Percentiles rank a stretch among this genome's conserved stretches.
These are phyloP conservation scores for Clarireedia homoeocarpa DNA, from an alignment of 2,329 filamentous ascomycete genomes.

Conservation along the genomic window DNA sequence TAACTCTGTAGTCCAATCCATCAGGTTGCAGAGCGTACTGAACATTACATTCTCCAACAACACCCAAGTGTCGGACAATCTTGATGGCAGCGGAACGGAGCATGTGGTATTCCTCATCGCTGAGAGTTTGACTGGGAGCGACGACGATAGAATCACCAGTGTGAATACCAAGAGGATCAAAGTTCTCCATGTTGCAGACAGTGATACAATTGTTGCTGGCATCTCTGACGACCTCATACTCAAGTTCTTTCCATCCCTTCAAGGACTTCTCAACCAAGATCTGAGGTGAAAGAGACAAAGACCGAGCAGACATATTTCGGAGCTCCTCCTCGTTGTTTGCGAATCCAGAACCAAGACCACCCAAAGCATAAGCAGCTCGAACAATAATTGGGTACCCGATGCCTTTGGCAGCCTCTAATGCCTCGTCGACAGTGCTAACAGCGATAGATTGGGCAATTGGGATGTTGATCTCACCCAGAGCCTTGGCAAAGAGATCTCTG, in stretches of 20 bases:
- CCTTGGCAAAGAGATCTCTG: conserved; percentile 91
- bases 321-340: conserved; percentile 92
- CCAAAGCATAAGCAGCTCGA: conserved; percentile 90
- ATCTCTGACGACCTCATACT: conserved; percentile 97
- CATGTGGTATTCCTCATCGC: conserved; percentile 99
- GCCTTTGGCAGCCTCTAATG: conserved; percentile 74
- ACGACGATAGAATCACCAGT: conserved; percentile 99
- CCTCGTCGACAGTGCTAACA: conserved; percentile 84
- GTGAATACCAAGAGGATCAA: conserved; percentile 93
- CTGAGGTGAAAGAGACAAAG: conserved; percentile 87
- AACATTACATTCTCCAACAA: conserved; percentile 97
- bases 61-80: conserved; percentile 92
- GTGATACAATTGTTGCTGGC: conserved; percentile 98
- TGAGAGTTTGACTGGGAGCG: conserved; percentile 91
- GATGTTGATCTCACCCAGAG: conserved; percentile 93
- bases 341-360: conserved; percentile 93
- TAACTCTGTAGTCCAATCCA: conserved; percentile 95
- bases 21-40: conserved; percentile 96
- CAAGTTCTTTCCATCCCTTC: conserved; percentile 99
- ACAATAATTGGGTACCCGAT: conserved; percentile 98
- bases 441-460: conserved; percentile 96
- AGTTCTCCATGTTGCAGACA: conserved; percentile 99
- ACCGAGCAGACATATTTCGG: conserved; percentile 85
- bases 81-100: conserved; percentile 95
- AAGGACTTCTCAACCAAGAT: conserved; percentile 97